Evolutionary conservation across 1,284 basidiomycete species (phyloP).

Genomic region (Boletus mariae): DNA sequence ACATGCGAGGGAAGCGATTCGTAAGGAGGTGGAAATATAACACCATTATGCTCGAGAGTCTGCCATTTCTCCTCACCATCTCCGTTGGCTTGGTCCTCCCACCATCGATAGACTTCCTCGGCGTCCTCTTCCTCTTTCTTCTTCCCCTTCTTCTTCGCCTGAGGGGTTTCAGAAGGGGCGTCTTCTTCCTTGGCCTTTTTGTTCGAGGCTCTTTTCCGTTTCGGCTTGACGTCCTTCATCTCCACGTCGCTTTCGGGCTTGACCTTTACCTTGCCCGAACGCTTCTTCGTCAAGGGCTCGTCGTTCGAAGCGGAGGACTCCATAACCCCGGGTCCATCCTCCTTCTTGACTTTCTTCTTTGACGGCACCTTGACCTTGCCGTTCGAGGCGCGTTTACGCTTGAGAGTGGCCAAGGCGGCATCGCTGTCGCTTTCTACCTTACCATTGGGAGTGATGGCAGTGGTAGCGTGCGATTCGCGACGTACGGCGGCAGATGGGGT

Average conservation of each 20-base stretch:
- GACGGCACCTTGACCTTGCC: conserved; percentile 46
- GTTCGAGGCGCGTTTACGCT: conserved; percentile 39
- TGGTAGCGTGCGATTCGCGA: conserved; percentile 40
- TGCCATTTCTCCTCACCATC: conserved; percentile 88
- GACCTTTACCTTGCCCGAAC: conserved; percentile 47
- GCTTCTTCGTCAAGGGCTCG: conserved; percentile 43
- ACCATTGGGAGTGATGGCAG: conserved; percentile 30
- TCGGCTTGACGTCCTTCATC: conserved; percentile 41
- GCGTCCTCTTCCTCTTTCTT: conserved; percentile 58
- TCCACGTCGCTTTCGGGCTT: conserved; percentile 55
- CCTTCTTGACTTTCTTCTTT: conserved; percentile 68
- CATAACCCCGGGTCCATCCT: conserved; percentile 39
- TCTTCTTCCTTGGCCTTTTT: conserved; percentile 39
- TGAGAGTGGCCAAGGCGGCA: conserved; percentile 32
- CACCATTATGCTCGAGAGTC: conserved; percentile 90
- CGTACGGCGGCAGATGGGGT: conserved; percentile 40
- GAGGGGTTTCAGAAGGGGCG: conserved; percentile 25
- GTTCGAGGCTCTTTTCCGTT: conserved; percentile 40
- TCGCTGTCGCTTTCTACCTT: conserved; percentile 39
- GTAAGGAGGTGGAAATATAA: conserved; percentile 95
- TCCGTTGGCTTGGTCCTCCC: conserved; percentile 68
- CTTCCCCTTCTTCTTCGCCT: conserved; percentile 45
- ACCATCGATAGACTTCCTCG: conserved; percentile 80
- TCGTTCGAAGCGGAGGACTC: conserved; percentile 40
- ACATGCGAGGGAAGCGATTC: conserved; percentile 80